Conservation (phyloP, 2,329 filamentous ascomycete genomes). For the Fusarium concolor region DNA sequence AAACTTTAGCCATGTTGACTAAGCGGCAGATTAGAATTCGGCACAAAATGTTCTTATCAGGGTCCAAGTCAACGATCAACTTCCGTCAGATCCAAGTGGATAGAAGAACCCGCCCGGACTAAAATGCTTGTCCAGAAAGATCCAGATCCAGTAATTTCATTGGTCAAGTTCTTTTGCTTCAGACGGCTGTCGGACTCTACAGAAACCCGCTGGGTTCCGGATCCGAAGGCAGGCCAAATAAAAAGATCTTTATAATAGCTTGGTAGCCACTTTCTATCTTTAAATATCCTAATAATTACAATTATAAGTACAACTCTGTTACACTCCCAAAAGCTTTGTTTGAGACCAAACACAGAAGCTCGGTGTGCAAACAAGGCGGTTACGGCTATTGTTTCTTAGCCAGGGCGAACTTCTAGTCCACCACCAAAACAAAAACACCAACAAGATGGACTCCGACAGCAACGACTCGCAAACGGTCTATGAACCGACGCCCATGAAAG, state of each 20-base stretch:
- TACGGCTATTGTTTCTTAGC: conserved; percentile 17
- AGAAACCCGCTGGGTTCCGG: conserved; percentile 9
- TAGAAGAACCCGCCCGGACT: neutral
- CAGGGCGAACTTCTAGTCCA: conserved; percentile 4
- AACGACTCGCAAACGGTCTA: conserved; percentile 43
- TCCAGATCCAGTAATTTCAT: neutral
- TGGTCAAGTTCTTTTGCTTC: neutral
- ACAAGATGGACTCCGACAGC: conserved; percentile 47
- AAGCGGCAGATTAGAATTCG: conserved; percentile 3
- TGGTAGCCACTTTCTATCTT: neutral
- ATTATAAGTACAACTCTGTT: too few species aligned
- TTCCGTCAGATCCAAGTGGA: conserved; percentile 2
- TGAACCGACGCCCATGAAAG: conserved; percentile 27
- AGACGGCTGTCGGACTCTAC: conserved; percentile 9
- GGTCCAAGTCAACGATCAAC: neutral
- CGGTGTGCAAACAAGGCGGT: neutral
- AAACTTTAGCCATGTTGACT: neutral
- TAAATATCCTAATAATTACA: too few species aligned
- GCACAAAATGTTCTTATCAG: neutral
- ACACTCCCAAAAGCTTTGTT: neutral
- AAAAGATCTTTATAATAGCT: conserved; percentile 1
- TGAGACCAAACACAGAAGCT: neutral
- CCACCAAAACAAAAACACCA: conserved; percentile 2
- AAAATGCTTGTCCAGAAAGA: neutral
- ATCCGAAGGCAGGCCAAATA: neutral